Conservation (phyloP, 2,329 filamentous ascomycete species). For the Venturia asperata region DNA sequence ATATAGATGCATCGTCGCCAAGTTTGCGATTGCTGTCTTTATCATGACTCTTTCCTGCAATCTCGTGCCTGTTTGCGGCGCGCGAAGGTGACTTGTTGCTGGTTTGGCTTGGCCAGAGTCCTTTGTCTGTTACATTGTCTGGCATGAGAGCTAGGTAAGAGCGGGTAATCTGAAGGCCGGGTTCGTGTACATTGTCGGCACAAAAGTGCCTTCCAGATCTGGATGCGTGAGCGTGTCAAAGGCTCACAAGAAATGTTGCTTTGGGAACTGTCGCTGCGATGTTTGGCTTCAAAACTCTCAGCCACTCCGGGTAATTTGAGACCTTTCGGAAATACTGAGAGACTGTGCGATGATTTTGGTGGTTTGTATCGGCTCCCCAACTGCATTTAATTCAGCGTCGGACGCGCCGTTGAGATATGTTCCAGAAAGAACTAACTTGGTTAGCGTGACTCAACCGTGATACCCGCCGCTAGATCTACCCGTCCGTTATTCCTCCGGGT, state of each 20-base stretch:
- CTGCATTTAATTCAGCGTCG: not conserved
- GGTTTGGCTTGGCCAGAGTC: not conserved
- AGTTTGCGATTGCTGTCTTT: not conserved
- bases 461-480: not conserved
- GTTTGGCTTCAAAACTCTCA: not conserved
- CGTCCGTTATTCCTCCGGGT: too few relatives aligned
- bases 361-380: not conserved
- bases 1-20: not conserved
- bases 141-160: not conserved
- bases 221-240: not conserved
- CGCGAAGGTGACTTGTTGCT: not conserved
- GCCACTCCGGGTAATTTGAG: not conserved
- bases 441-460: not conserved
- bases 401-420: not conserved
- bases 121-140: not conserved
- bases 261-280: not conserved
- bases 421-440: not conserved
- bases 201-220: not conserved
- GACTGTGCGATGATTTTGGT: not conserved
- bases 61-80: slow-evolving; percentile 1
- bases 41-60: not conserved
- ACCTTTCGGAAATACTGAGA: not conserved
- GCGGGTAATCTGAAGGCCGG: not conserved
- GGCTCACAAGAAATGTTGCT: not conserved
- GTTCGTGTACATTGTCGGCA: not conserved